Percentiles rank a stretch among this genome's conserved stretches.
phyloP scores from a whole-genome alignment of 2,329 filamentous ascomycete genomes.

The Claviceps monticola region DNA sequence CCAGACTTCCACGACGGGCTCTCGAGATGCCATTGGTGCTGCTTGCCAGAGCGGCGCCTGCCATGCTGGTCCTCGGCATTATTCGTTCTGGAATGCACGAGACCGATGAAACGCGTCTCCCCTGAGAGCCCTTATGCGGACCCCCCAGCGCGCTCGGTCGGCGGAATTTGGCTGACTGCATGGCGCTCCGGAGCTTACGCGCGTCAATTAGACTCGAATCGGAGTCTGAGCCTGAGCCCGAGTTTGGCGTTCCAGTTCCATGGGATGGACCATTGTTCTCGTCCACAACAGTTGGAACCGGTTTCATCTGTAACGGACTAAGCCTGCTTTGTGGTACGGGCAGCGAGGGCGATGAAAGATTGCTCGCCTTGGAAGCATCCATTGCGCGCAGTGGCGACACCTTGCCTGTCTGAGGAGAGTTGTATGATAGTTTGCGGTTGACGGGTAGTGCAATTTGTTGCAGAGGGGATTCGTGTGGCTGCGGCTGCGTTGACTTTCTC shows the following conservation, averaged over 20 bases:
- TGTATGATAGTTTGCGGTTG: slow-evolving; percentile 41
- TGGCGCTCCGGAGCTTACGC: slow-evolving; percentile 39
- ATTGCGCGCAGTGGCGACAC: slow-evolving; percentile 37
- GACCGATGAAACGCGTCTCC: slow-evolving; percentile 32
- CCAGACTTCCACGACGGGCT: slow-evolving; percentile 34
- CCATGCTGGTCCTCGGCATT: slow-evolving; percentile 22
- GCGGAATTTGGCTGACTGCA: slow-evolving; percentile 35
- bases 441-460: slow-evolving; percentile 41
- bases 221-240: slow-evolving; percentile 31
- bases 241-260: slow-evolving; percentile 13
- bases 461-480: slow-evolving; percentile 47
- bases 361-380: slow-evolving; percentile 35
- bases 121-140: slow-evolving; percentile 19
- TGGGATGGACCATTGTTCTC: slow-evolving; percentile 39
- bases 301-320: slow-evolving; percentile 9
- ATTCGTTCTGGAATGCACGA: slow-evolving; percentile 17
- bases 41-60: slow-evolving; percentile 31
- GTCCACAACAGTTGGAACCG: slow-evolving; percentile 26
- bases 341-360: slow-evolving; percentile 31
- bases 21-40: slow-evolving; percentile 42
- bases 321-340: slow-evolving; percentile 10
- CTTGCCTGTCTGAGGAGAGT: slow-evolving; percentile 16
- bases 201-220: slow-evolving; percentile 37
- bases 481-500: slow-evolving; percentile 24
- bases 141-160: slow-evolving; percentile 25